Evolutionary conservation across 768 basidiomycete genomes (phyloP), one percentile per base, ranked within the genome.

Genomic region (Termitomyces sp.): DNA sequence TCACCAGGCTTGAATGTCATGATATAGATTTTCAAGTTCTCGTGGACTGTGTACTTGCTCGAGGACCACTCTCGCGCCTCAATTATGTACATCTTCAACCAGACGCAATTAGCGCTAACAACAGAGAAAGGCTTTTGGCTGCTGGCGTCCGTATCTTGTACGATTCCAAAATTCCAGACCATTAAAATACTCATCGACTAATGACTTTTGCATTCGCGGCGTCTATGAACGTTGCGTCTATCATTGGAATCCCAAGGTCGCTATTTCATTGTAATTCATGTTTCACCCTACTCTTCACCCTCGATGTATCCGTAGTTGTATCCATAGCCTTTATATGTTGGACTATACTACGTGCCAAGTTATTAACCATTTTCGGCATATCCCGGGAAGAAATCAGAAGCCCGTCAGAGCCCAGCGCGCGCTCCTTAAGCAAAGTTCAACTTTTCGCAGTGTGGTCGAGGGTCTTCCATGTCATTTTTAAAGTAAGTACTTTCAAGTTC

Each of bases 1-100:
- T 77, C 29, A 43, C 54, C 25, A 63, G 68, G 50, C 60, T 77
- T 4, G 61, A 69, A 50, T 75, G 72, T 59, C 68, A 70, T 51
- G 68, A 73, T 54, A 62, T 72, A 36, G 65, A 73, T 56, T 52
- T 69, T 2, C 65, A 63, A 1, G 29, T 63, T 46, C 50, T 74
- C 8, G 49, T 67, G 10, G 60, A 67, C 7, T 55, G 69, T 17
- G 63, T 74, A 31, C 31, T 62, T 5, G 65, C 66, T 0, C 67
- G 74, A 42, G 43, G 50, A 20, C 36, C 56, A 45, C 14, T 59
- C 38, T 34, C 42, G 10, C 64, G 66, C 1, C 57, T 74, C 8
- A 54, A 59, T 37, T 62, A 61, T 25, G 61, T 69, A 20, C 60
- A 63, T 12, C 55, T 73, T 7, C 67, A 68, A 53, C 70, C 47